phyloP scores from a whole-genome alignment of 1,284 basidiomycete species.

The Ganoderma leucocontextum region DNA sequence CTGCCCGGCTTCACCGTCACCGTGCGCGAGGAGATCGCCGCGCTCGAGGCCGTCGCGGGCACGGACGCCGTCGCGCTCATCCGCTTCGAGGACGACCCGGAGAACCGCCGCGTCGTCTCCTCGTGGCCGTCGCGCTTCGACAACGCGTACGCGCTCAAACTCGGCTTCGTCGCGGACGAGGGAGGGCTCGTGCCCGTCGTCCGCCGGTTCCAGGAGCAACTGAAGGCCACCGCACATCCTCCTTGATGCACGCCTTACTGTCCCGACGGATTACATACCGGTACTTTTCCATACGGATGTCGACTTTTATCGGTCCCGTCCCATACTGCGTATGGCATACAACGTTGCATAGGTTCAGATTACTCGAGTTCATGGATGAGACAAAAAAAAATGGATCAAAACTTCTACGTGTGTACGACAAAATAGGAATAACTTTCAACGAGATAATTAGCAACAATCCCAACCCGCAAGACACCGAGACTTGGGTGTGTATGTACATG shows the following conservation, averaged over 20 bases:
- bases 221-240: constrained; percentile 22
- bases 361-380: constrained; percentile 1
- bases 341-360: constrained; percentile 3
- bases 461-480: background rate
- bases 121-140: constrained; percentile 59
- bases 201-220: constrained; percentile 47
- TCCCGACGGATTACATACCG: background rate
- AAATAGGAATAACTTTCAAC: background rate
- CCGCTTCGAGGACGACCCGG: constrained; percentile 52
- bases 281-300: background rate
- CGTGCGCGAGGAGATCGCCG: constrained; percentile 54
- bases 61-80: constrained; percentile 48
- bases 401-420: background rate
- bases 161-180: constrained; percentile 54
- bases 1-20: constrained; percentile 59
- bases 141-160: constrained; percentile 50
- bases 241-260: background rate
- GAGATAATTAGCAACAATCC: background rate
- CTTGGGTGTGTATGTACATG: background rate
- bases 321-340: background rate
- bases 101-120: constrained; percentile 51
- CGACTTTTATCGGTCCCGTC: background rate
- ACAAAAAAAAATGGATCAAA: constrained; percentile 1
- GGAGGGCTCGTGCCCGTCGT: constrained; percentile 57
- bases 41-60: constrained; percentile 52